Percentiles rank a stretch among this genome's conserved stretches.
These are phyloP conservation scores for Penicillium sclerotiorum DNA, from an alignment of 2,329 filamentous ascomycete genomes.

Conservation along the genomic window DNA sequence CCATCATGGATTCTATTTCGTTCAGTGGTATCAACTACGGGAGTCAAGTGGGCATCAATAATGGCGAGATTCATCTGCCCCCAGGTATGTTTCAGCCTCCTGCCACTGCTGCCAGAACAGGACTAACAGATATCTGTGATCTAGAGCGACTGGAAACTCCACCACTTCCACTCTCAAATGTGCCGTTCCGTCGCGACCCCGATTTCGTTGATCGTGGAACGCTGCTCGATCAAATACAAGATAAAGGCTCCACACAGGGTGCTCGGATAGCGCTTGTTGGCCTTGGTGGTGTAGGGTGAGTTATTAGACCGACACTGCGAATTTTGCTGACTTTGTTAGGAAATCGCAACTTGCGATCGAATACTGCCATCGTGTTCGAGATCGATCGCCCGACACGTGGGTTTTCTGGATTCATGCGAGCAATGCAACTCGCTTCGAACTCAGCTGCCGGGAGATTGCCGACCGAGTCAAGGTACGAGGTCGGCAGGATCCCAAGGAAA, in stretches of 20 bases:
- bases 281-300: conserved; percentile 12
- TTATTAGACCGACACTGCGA: neutral
- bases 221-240: conserved; percentile 29
- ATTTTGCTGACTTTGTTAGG: conserved; percentile 17
- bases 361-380: conserved; percentile 35
- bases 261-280: conserved; percentile 19
- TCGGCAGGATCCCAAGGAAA: conserved; percentile 30
- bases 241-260: conserved; percentile 11
- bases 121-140: too few relatives aligned
- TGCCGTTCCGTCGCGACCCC: conserved; percentile 22
- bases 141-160: conserved; percentile 16
- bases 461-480: conserved; percentile 14
- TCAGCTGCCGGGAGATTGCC: conserved; percentile 4
- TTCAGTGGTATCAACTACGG: too few relatives aligned
- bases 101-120: too few relatives aligned
- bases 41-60: too few relatives aligned
- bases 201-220: conserved; percentile 19
- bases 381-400: conserved; percentile 31
- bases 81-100: too few relatives aligned
- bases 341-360: conserved; percentile 45
- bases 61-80: too few relatives aligned
- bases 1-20: too few relatives aligned
- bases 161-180: conserved; percentile 9
- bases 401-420: conserved; percentile 45
- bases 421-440: conserved; percentile 22